These are phyloP conservation scores for Mrakia frigida DNA, from an alignment of 768 basidiomycete genomes.

Conservation along the genomic window DNA sequence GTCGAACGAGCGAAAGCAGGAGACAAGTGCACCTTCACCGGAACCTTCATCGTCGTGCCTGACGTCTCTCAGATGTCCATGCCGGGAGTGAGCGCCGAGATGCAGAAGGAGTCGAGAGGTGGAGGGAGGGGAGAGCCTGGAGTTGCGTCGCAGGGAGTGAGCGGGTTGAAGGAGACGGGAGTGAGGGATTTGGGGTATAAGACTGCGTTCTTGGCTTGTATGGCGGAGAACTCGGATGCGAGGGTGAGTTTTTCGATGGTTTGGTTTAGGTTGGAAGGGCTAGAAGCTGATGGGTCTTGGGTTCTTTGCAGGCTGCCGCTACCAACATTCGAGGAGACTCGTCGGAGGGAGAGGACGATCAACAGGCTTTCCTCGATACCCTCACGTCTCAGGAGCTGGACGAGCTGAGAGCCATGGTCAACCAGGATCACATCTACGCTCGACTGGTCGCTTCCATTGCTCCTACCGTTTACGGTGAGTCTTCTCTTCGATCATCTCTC, in stretches of 20 bases:
- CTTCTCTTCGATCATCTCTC: neutral
- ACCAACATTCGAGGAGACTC: slow-evolving; percentile 88
- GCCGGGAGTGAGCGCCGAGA: slow-evolving; percentile 87
- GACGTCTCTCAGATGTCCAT: slow-evolving; percentile 94
- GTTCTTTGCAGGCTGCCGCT: slow-evolving; percentile 44
- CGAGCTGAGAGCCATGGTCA: slow-evolving; percentile 88
- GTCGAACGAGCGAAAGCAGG: slow-evolving; percentile 99
- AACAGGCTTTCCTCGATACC: slow-evolving; percentile 76
- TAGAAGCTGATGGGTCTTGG: neutral
- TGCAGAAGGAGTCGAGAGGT: slow-evolving; percentile 77
- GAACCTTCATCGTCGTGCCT: slow-evolving; percentile 96
- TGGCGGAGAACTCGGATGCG: slow-evolving; percentile 88
- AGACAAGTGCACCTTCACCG: slow-evolving; percentile 96
- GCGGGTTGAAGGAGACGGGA: slow-evolving; percentile 87
- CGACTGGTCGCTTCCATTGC: slow-evolving; percentile 91
- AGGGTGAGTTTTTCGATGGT: slow-evolving; percentile 62
- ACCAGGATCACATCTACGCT: slow-evolving; percentile 89
- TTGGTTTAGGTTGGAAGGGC: neutral
- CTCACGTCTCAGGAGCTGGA: slow-evolving; percentile 92
- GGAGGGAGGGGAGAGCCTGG: slow-evolving; percentile 56
- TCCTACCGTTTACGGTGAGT: slow-evolving; percentile 80
- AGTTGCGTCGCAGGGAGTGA: slow-evolving; percentile 62
- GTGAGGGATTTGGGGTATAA: slow-evolving; percentile 96
- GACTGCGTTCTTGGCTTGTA: slow-evolving; percentile 95
- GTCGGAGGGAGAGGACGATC: slow-evolving; percentile 60